Conservation (phyloP, 2,329 filamentous ascomycete genomes). For the Ophiognomonia clavigignenti-juglandacearum region DNA sequence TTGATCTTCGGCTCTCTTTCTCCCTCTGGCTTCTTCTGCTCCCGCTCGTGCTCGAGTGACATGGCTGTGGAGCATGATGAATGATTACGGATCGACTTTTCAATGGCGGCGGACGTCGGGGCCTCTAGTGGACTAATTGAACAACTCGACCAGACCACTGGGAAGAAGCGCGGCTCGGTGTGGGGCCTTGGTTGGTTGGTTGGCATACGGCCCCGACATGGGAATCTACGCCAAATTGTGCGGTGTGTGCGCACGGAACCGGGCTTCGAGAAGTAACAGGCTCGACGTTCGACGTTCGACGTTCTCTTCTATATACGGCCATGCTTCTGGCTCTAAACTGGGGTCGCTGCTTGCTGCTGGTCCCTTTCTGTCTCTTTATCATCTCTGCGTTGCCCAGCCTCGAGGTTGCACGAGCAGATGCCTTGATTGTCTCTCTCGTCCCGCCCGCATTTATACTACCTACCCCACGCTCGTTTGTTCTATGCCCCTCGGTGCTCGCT, state of each 20-base stretch:
- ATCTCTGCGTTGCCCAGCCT: background rate
- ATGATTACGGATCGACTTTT: constrained; percentile 7
- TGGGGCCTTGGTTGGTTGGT: background rate
- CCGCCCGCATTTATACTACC: background rate
- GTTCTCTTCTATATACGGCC: constrained; percentile 6
- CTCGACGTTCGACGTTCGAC: background rate
- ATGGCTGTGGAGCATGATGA: constrained; percentile 9
- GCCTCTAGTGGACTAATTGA: background rate
- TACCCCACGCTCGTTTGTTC: constrained; percentile 4
- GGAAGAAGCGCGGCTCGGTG: background rate
- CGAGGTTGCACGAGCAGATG: background rate
- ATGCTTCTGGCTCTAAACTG: background rate
- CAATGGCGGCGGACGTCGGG: constrained; percentile 2
- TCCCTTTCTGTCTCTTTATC: background rate
- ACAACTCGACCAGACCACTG: background rate
- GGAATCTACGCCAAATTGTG: background rate
- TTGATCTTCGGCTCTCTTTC: no score
- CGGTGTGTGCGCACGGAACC: background rate
- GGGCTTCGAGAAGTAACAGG: background rate
- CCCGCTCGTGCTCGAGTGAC: constrained; percentile 9
- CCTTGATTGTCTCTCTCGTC: background rate
- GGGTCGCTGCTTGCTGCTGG: background rate
- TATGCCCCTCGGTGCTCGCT: background rate
- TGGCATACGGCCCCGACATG: constrained; percentile 8
- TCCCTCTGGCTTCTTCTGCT: background rate